Evolutionary conservation across 169 alveolate genomes (phyloP).

Genomic region (Eimeria acervulina): DNA sequence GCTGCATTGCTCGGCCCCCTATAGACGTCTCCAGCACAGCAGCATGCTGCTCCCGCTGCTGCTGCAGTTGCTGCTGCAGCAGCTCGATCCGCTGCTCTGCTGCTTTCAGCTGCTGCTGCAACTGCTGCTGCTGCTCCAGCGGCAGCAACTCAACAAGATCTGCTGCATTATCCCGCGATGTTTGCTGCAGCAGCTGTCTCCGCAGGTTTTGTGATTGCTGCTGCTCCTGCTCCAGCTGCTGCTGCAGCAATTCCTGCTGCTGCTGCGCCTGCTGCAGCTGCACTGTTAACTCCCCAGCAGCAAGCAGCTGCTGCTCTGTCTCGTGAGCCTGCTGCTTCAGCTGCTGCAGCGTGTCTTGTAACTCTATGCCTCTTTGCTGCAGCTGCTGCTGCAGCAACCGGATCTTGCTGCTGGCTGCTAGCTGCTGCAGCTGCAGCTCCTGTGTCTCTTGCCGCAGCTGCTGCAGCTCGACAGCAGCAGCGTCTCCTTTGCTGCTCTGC

Average conservation of each 20-base stretch:
- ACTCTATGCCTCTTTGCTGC: conserved; percentile 42
- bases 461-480: conserved; percentile 57
- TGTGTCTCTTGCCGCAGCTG: conserved; percentile 73
- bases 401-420: conserved; percentile 59
- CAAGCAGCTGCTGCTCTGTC: conserved; percentile 61
- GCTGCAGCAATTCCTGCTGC: conserved; percentile 55
- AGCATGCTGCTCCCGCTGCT: conserved; percentile 64
- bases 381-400: conserved; percentile 77
- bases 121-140: conserved; percentile 36
- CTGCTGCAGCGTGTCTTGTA: conserved; percentile 54
- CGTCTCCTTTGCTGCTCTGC: conserved; percentile 38
- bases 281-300: not conserved
- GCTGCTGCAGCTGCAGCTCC: conserved; percentile 79
- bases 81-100: conserved; percentile 13
- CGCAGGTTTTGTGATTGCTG: not conserved
- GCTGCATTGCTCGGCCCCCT: conserved; percentile 31
- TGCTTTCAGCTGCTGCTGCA: conserved; percentile 66
- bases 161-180: not conserved
- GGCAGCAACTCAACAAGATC: not conserved
- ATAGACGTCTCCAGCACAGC: not conserved
- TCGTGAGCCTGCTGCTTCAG: conserved; percentile 71
- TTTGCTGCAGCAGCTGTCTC: conserved; percentile 57
- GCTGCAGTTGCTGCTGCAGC: conserved; percentile 66
- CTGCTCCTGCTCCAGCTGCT: conserved; percentile 55
- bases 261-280: conserved; percentile 67